phyloP scores from a whole-genome alignment of 169 alveolate genomes.

The Theileria parva region DNA sequence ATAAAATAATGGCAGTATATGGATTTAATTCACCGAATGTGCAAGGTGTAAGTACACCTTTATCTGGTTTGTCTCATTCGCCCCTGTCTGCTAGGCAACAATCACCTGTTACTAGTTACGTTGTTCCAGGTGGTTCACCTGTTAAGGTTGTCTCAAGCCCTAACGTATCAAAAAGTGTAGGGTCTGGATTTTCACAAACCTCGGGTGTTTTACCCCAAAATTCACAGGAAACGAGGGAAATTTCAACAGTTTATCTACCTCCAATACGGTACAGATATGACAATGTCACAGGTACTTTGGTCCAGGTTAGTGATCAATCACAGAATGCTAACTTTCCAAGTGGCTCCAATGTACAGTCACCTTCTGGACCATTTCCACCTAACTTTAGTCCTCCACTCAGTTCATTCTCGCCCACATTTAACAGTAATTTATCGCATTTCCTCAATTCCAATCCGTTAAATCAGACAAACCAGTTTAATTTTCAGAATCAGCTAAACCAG shows the following conservation, averaged over 20 bases:
- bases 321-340: neutral
- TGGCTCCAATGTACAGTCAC: constrained; percentile 7
- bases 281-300: constrained; percentile 44
- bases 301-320: constrained; percentile 39
- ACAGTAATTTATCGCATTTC: neutral
- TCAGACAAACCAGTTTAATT: neutral
- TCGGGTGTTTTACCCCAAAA: neutral
- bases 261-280: constrained; percentile 64
- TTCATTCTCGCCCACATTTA: neutral
- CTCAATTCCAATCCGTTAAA: neutral
- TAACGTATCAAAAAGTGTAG: neutral
- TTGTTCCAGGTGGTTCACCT: neutral
- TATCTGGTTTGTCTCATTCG: constrained; percentile 3
- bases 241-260: constrained; percentile 66
- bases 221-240: constrained; percentile 24
- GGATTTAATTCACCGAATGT: neutral
- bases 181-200: neutral
- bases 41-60: neutral
- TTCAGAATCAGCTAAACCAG: neutral
- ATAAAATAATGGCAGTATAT: neutral
- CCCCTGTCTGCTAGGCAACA: neutral
- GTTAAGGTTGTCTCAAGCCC: constrained; percentile 6
- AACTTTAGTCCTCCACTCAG: neutral
- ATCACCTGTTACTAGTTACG: constrained; percentile 6
- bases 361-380: neutral